Conservation (phyloP, 768 basidiomycete species). For the Hypholoma fasciculare region DNA sequence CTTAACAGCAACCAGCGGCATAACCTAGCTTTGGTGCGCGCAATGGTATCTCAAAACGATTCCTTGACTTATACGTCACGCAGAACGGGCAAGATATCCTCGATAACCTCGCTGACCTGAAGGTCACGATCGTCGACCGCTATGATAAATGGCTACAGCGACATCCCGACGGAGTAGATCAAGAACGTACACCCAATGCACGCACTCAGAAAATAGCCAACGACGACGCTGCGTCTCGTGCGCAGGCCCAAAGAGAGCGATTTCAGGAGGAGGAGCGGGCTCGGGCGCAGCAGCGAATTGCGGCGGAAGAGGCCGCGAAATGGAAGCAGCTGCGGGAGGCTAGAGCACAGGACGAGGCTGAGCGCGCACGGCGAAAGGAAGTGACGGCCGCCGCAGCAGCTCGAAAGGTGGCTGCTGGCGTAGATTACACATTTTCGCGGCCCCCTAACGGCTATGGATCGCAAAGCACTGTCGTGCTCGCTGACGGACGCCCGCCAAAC, state of each 20-base stretch:
- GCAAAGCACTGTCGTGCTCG: slow-evolving; percentile 26
- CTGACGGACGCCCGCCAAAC: slow-evolving; percentile 22
- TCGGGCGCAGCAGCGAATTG: slow-evolving; percentile 23
- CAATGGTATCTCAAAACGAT: background rate
- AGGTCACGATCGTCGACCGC: slow-evolving; percentile 60
- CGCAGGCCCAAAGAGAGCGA: slow-evolving; percentile 16
- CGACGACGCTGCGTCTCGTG: slow-evolving; percentile 13
- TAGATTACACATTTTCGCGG: slow-evolving; percentile 31
- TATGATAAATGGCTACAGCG: slow-evolving; percentile 59
- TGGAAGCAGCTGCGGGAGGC: slow-evolving; percentile 36
- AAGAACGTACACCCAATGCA: slow-evolving; percentile 26
- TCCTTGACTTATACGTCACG: background rate
- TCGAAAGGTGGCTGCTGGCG: slow-evolving; percentile 11
- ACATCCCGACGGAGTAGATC: slow-evolving; percentile 36
- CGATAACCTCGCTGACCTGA: slow-evolving; percentile 62
- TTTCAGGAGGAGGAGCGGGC: slow-evolving; percentile 23
- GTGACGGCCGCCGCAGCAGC: slow-evolving; percentile 20
- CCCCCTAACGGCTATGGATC: slow-evolving; percentile 27
- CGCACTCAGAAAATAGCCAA: slow-evolving; percentile 22
- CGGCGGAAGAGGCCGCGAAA: slow-evolving; percentile 35
- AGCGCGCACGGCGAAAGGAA: slow-evolving; percentile 25
- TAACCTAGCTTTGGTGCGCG: slow-evolving; percentile 70
- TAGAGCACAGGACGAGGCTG: slow-evolving; percentile 33
- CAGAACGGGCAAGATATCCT: slow-evolving; percentile 81
- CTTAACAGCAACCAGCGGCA: slow-evolving; percentile 59